These are phyloP conservation scores for Parafenestella ontariensis DNA, from an alignment of 2,329 filamentous ascomycete genomes.

Conservation along the genomic window DNA sequence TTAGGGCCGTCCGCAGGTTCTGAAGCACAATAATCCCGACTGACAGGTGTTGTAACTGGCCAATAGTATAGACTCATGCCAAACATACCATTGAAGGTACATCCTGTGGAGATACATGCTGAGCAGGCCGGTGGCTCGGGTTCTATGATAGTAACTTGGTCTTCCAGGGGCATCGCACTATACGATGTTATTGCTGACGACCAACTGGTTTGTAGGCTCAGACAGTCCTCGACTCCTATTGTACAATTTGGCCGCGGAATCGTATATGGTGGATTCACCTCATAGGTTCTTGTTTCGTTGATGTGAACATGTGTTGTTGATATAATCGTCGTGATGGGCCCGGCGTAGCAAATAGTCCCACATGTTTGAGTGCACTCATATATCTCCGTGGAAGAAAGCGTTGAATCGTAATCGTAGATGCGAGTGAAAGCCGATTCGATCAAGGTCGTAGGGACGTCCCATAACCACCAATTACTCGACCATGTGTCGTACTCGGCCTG, in stretches of 20 bases:
- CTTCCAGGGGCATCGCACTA: not conserved
- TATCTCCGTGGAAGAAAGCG: conserved; percentile 1
- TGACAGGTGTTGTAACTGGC: conserved; percentile 17
- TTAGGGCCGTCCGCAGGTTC: conserved; percentile 10
- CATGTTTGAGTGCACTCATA: conserved; percentile 21
- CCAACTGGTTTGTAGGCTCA: conserved; percentile 14
- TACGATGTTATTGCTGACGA: conserved; percentile 12
- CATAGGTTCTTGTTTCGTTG: not conserved
- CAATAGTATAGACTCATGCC: conserved; percentile 23
- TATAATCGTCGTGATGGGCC: conserved; percentile 7
- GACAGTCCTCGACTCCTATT: conserved; percentile 18
- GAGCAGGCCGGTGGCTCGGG: conserved; percentile 15
- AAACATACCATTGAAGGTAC: conserved; percentile 16
- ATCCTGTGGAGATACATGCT: conserved; percentile 19
- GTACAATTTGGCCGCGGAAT: conserved; percentile 19
- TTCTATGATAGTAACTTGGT: not conserved
- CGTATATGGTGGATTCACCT: conserved; percentile 4
- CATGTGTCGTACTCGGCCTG: conserved; percentile 8
- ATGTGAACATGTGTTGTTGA: conserved; percentile 6
- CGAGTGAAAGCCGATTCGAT: not conserved
- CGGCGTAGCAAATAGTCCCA: conserved; percentile 22
- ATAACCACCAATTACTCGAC: not conserved
- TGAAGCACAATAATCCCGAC: conserved; percentile 19
- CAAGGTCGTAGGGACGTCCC: not conserved
- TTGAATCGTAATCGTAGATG: conserved; percentile 8